These are phyloP conservation scores for Solanum infundibuliforme DNA, from an alignment of 257 asterid species.

Conservation along the genomic window DNA sequence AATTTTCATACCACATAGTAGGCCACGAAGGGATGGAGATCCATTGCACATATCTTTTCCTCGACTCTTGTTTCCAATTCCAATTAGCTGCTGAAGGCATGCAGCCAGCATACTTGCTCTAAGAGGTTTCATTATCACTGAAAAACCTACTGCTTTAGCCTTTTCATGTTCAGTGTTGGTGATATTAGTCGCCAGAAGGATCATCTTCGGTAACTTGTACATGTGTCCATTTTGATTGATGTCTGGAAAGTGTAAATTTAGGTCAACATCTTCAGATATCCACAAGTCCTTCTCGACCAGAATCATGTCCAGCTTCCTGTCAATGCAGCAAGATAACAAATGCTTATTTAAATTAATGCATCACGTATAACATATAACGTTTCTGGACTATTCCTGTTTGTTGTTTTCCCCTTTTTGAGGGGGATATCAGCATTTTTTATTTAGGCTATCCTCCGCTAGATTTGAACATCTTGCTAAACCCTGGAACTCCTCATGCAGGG, in stretches of 20 bases:
- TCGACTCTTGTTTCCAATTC: slow-evolving; percentile 33
- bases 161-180: slow-evolving; percentile 39
- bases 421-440: neutral
- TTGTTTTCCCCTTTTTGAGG: neutral
- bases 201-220: slow-evolving; percentile 49
- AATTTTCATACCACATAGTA: slow-evolving; percentile 68
- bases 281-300: slow-evolving; percentile 77
- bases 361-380: neutral
- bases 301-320: slow-evolving; percentile 54
- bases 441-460: neutral
- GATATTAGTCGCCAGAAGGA: slow-evolving; percentile 77
- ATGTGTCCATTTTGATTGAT: slow-evolving; percentile 44
- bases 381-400: neutral
- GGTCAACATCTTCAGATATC: slow-evolving; percentile 48
- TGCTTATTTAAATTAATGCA: neutral
- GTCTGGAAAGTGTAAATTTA: slow-evolving; percentile 15
- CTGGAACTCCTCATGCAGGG: neutral
- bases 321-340: slow-evolving; percentile 24
- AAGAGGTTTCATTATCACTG: slow-evolving; percentile 80
- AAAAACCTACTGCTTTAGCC: slow-evolving; percentile 72
- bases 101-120: slow-evolving; percentile 84
- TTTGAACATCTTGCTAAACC: neutral
- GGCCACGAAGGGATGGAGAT: slow-evolving; percentile 37
- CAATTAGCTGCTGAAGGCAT: slow-evolving; percentile 70
- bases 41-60: slow-evolving; percentile 25